Evolutionary conservation across 192 early-diverging fungal species (phyloP), one percentile per base, ranked within the genome.

Genomic region (Backusella parvicylindrica): DNA sequence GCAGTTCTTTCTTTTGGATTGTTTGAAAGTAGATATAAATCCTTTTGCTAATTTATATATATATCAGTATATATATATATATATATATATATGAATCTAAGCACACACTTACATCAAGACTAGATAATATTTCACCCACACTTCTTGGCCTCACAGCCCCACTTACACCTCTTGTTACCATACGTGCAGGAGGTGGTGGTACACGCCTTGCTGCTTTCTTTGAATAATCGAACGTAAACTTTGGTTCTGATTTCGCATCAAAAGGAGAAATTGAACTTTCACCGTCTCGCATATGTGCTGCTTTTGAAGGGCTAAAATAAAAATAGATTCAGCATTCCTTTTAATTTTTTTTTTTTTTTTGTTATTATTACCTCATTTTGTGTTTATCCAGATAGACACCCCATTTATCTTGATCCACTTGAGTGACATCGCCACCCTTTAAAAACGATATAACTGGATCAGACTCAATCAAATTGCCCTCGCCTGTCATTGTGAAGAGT

Each of bases 151-250:
- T 76, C 68, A 89, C 85, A 26, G 88, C 88, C 33, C 88, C 88
- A 76, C 88, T 89, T 6, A 85, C 86, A 12, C 85, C 86, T 0
- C 88, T 81, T 1, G 88, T 89, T 33, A 89, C 80, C 88, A 89
- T 89, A 13, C 86, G 79, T 53, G 83, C 88, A 26, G 84, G 83
- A 12, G 86, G 86, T 30, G 88, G 88, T 11, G 83, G 64, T 41
- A 79, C 71, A 21, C 83, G 80, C 63, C 86, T 84, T 16, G 72
- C 63, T 28, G 76, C 76, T 50, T 80, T 81, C 6, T 81, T 84
- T 23, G 84, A 82, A 30, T 84, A 79, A 21, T 79, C 78, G 28
- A 79, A 81, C 35, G 70, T 72, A 26, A 28, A 36, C 28, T 36
- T 31, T 70, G 33, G 23, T 8, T 43, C 21, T 70, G 38, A n/a